Base-by-base conservation (phyloP, 202 grass and related monocot genomes). In the Schoenoplectus triqueter region DNA sequence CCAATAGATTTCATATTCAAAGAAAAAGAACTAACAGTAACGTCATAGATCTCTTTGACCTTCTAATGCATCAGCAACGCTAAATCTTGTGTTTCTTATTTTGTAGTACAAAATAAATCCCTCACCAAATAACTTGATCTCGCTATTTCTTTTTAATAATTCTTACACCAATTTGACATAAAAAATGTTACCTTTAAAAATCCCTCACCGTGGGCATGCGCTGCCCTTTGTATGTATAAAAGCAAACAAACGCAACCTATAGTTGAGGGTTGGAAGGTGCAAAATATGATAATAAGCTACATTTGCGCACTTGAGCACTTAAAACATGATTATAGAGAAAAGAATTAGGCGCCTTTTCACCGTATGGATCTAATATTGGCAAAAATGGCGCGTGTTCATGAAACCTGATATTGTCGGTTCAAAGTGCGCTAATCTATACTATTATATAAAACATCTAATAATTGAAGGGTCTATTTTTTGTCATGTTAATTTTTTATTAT, bases 221-320 rank as follows among this genome's bases (percentile, higher is more conserved):
- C 44, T 17, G 45, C n/a, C n/a, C 42, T 44, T 3, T 18, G 7
- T 22, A 10, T 6, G 14, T 14, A 57, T n/a, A 59, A 41, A 77
- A 2, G 5, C 22, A 77, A 41, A 59, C 20, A 10, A 57, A n/a
- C 10, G 10, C 42, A 77, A 54, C 18, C 18, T 13, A 31, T 1
- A 0, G 17, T 31, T 5, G 72, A 52, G 46, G 20, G 10, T 77
- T 14, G 11, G 52, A 56, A 59, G 21, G 52, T 60, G 52, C 22
- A 5, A 78, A n/a, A 78, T 5, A 78, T 60, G 52, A 60, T 78
- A n/a, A 7, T 50, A 51, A 31, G 15, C 73, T 78, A 78, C 52
- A n/a, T 7, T 15, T 14, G 21, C 14, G 40, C 73, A 59, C 74
- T 60, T 59, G 52, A 55, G n/a, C 54, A 5, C 31, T 31, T 31